Evolutionary conservation across 495 filamentous ascomycete species (phyloP).

Genomic region (Lepidopterella palustris): DNA sequence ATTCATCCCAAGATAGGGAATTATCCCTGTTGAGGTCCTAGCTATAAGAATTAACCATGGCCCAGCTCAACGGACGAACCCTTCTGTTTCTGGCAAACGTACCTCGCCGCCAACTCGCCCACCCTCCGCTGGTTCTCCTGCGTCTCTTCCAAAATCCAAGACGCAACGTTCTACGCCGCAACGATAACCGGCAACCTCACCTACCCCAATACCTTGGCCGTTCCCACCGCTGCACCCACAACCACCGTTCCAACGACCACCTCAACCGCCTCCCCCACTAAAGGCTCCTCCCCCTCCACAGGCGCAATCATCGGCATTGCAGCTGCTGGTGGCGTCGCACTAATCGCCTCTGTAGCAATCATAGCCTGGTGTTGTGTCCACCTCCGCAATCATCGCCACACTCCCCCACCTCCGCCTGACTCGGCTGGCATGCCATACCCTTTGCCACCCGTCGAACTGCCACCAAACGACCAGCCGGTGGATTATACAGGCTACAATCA

Average conservation of each 20-base stretch:
- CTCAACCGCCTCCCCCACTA: background rate
- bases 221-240: background rate
- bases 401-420: no score
- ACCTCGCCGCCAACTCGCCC: conserved; percentile 9
- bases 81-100: conserved; percentile 19
- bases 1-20: background rate
- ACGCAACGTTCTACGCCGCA: conserved; percentile 12
- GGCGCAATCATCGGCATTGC: conserved; percentile 14
- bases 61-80: conserved; percentile 5
- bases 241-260: background rate
- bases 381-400: background rate
- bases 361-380: conserved; percentile 5
- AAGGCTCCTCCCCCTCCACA: background rate
- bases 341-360: conserved; percentile 1
- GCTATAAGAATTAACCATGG: background rate
- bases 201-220: background rate
- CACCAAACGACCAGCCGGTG: background rate
- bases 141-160: conserved; percentile 4
- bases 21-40: background rate
- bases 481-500: no score
- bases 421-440: no score
- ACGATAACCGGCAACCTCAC: conserved; percentile 7
- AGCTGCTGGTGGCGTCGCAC: background rate
- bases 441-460: conserved; percentile 4
- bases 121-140: conserved; percentile 21